A percentile compares a stretch with the other conserved stretches of the same genome.
Evolutionary conservation across 2,329 filamentous ascomycete species (phyloP).

Genomic region (Moelleriella libera): DNA sequence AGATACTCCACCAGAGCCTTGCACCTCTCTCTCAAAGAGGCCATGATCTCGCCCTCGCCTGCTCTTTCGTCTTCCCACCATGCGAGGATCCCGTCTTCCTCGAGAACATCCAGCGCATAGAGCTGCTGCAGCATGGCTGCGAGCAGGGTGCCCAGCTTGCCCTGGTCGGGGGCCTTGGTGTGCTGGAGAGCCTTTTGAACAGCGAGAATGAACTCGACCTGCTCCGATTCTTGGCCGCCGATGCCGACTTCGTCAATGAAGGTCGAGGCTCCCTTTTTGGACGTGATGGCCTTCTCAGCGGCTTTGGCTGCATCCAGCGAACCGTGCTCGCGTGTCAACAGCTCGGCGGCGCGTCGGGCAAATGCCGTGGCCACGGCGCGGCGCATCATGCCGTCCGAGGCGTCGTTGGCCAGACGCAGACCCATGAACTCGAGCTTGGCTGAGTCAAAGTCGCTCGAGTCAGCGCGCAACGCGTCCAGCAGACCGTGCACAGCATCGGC

Average conservation of each 20-base stretch:
- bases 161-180: slow-evolving; percentile 40
- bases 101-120: slow-evolving; percentile 70
- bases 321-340: slow-evolving; percentile 38
- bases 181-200: slow-evolving; percentile 68
- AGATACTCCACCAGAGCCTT: slow-evolving; percentile 72
- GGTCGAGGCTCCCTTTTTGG: slow-evolving; percentile 34
- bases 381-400: slow-evolving; percentile 77
- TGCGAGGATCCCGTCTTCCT: slow-evolving; percentile 73
- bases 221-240: slow-evolving; percentile 56
- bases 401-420: slow-evolving; percentile 80
- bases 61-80: slow-evolving; percentile 77
- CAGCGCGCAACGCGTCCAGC: slow-evolving; percentile 69
- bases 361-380: slow-evolving; percentile 77
- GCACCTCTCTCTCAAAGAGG: slow-evolving; percentile 57
- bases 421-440: slow-evolving; percentile 84
- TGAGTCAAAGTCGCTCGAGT: slow-evolving; percentile 64
- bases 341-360: slow-evolving; percentile 63
- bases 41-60: slow-evolving; percentile 53
- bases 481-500: slow-evolving; percentile 75
- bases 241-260: slow-evolving; percentile 48
- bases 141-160: slow-evolving; percentile 47
- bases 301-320: slow-evolving; percentile 47
- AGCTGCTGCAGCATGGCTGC: slow-evolving; percentile 71
- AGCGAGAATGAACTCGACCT: slow-evolving; percentile 72
- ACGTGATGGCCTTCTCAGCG: slow-evolving; percentile 45